These are phyloP conservation scores for Penicillium sp. DNA, from an alignment of 2,329 filamentous ascomycete genomes.

Conservation along the genomic window DNA sequence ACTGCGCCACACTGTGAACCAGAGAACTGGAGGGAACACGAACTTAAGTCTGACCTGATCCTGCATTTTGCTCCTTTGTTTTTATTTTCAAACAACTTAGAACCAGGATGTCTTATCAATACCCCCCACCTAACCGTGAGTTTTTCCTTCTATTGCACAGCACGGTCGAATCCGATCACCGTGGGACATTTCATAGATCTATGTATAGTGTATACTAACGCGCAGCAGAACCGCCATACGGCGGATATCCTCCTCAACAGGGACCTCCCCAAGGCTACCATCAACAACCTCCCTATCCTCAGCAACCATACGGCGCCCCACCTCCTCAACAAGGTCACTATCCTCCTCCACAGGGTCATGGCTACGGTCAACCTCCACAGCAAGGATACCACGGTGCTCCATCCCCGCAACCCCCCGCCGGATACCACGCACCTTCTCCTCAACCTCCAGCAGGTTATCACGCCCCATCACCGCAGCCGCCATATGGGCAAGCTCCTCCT, in stretches of 20 bases:
- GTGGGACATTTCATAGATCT: neutral
- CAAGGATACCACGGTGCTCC: constrained; percentile 43
- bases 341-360: constrained; percentile 33
- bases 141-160: too few relatives aligned
- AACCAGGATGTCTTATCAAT: constrained; percentile 31
- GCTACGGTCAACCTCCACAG: constrained; percentile 41
- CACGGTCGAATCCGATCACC: too few relatives aligned
- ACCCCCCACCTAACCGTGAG: constrained; percentile 28
- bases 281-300: constrained; percentile 29
- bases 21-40: constrained; percentile 1
- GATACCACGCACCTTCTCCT: constrained; percentile 18
- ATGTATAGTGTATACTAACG: neutral
- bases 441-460: constrained; percentile 22
- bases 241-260: constrained; percentile 31
- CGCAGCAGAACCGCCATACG: constrained; percentile 29
- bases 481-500: constrained; percentile 19
- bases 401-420: constrained; percentile 28
- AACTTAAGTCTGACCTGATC: constrained; percentile 2
- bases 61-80: neutral
- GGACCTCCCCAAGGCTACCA: constrained; percentile 27
- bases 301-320: constrained; percentile 48
- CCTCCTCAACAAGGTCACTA: constrained; percentile 29
- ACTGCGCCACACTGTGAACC: constrained; percentile 26
- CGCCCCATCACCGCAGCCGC: constrained; percentile 17
- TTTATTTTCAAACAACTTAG: neutral